Conservation (phyloP, 2,329 filamentous ascomycete genomes). For the Fusarium drepaniforme region DNA sequence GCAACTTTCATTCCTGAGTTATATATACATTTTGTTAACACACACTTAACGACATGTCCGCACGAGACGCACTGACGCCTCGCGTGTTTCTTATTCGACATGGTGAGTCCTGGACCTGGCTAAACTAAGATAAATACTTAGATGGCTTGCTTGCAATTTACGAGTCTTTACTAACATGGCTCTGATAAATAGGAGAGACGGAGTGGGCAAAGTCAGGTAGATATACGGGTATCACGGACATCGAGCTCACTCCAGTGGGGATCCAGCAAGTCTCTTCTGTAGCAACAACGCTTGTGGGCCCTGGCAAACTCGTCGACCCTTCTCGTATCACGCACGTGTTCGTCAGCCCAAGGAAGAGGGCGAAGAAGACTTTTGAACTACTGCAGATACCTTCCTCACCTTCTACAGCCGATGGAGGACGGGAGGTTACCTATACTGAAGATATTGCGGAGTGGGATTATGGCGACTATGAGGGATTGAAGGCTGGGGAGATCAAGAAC, state of each 20-base stretch:
- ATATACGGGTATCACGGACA: constrained; percentile 14
- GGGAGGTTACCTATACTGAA: constrained; percentile 59
- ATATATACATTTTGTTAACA: neutral
- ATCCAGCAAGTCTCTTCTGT: constrained; percentile 8
- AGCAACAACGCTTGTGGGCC: constrained; percentile 57
- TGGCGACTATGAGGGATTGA: constrained; percentile 71
- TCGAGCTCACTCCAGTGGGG: constrained; percentile 10
- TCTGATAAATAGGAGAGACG: neutral
- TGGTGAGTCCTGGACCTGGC: neutral
- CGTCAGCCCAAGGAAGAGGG: constrained; percentile 62
- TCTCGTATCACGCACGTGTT: constrained; percentile 59
- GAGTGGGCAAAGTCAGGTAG: constrained; percentile 6
- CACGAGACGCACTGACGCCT: neutral
- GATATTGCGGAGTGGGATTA: constrained; percentile 72
- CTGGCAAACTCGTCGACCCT: constrained; percentile 64
- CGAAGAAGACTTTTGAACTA: constrained; percentile 61
- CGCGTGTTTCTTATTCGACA: constrained; percentile 3
- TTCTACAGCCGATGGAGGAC: constrained; percentile 28
- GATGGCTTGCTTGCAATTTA: neutral
- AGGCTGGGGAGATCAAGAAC: constrained; percentile 61
- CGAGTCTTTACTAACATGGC: neutral
- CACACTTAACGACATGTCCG: neutral
- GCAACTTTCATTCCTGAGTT: neutral
- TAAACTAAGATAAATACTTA: neutral
- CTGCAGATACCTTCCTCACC: constrained; percentile 56